These are phyloP conservation scores for Suillus decipiens DNA, from an alignment of 768 basidiomycete species.

Conservation along the genomic window DNA sequence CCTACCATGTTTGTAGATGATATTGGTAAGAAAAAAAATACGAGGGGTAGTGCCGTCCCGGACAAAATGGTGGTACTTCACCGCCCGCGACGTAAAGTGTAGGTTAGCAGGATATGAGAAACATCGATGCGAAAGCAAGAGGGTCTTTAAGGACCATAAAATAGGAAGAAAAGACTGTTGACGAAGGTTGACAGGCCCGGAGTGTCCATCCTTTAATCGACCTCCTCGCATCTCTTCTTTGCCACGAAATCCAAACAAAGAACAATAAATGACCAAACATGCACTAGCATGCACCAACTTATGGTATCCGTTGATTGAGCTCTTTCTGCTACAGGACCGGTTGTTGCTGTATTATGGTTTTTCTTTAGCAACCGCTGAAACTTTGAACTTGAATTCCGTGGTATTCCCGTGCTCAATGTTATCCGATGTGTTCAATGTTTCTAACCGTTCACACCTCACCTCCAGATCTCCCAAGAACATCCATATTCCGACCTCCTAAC, in stretches of 20 bases:
- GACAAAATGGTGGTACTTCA: conserved; percentile 41
- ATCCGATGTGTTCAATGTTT: neutral
- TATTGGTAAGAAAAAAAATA: conserved; percentile 5
- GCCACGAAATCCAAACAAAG: conserved; percentile 29
- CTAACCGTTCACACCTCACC: neutral
- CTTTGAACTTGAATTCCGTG: conserved; percentile 1
- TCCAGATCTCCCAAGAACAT: too few relatives aligned
- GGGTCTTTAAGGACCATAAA: conserved; percentile 51
- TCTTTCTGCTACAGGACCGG: conserved; percentile 34
- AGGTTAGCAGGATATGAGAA: conserved; percentile 47
- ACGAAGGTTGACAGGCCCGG: conserved; percentile 49
- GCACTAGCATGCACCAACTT: conserved; percentile 3
- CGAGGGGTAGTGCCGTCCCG: conserved; percentile 23
- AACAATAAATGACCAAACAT: conserved; percentile 17
- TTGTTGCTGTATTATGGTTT: conserved; percentile 6
- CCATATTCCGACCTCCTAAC: too few relatives aligned
- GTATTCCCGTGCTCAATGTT: neutral
- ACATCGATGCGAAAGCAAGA: conserved; percentile 30
- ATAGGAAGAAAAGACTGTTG: conserved; percentile 44
- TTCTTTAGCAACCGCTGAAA: conserved; percentile 3
- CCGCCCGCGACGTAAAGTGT: conserved; percentile 61
- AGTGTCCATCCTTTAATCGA: conserved; percentile 29
- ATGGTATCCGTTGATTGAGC: conserved; percentile 18
- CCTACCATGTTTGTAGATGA: conserved; percentile 19
- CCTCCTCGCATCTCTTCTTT: conserved; percentile 16